Evolutionary conservation across 164 flowering plant genomes (phyloP).

Genomic region (Pachysandra terminalis): DNA sequence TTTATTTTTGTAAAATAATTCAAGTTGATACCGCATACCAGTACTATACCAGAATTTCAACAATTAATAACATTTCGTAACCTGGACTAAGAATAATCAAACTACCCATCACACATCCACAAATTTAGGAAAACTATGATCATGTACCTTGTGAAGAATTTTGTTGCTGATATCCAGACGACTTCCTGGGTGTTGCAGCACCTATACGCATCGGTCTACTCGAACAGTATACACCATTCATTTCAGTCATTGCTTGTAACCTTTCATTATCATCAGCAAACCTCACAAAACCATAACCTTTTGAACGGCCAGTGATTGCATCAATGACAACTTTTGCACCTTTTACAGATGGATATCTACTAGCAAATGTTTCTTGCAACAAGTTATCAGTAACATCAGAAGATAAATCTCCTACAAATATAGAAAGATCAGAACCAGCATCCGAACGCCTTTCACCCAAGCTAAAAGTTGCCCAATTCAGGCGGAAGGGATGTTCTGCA

Average conservation of each 20-base stretch:
- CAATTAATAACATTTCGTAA: no score
- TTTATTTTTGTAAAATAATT: no score
- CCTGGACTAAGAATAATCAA: not conserved
- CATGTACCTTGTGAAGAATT: conserved; percentile 61
- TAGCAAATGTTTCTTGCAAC: conserved; percentile 82
- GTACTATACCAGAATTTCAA: no score
- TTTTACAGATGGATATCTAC: conserved; percentile 81
- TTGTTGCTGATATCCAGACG: conserved; percentile 72
- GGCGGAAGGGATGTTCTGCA: conserved; percentile 78
- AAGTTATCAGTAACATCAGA: conserved; percentile 86
- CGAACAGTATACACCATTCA: conserved; percentile 89
- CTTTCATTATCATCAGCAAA: conserved; percentile 93
- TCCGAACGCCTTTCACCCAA: conserved; percentile 81
- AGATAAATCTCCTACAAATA: conserved; percentile 95
- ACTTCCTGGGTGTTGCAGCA: conserved; percentile 89
- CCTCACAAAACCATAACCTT: conserved; percentile 96
- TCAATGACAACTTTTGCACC: conserved; percentile 97
- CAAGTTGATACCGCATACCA: no score
- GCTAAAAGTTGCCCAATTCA: conserved; percentile 96
- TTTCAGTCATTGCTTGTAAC: conserved; percentile 79
- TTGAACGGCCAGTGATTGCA: conserved; percentile 92
- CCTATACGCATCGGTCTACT: conserved; percentile 96
- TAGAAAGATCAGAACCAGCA: conserved; percentile 83
- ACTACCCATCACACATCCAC: not conserved
- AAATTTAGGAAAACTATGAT: not conserved